Percentiles rank a stretch among this genome's conserved stretches.
These are phyloP conservation scores for Chenopodium suecicum DNA, from an alignment of 148 eudicot species.

Conservation along the genomic window DNA sequence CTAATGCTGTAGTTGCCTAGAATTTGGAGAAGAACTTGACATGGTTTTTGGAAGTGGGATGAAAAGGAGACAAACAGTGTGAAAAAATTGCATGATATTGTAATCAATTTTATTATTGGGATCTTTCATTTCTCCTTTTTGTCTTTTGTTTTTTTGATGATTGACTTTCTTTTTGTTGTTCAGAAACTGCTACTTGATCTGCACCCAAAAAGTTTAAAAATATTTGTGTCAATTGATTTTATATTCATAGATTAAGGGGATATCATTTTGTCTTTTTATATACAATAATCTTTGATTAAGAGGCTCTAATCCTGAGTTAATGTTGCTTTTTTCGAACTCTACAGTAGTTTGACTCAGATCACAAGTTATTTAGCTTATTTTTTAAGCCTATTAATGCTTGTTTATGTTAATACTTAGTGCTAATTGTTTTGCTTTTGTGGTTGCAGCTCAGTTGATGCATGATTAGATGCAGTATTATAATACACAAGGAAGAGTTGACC, in stretches of 20 bases:
- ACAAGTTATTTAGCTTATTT: background rate
- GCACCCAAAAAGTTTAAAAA: background rate
- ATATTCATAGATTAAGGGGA: background rate
- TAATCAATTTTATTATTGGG: background rate
- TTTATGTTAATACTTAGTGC: background rate
- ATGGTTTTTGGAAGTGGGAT: no score
- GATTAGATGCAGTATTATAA: background rate
- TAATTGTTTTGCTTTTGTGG: background rate
- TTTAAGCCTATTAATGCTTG: background rate
- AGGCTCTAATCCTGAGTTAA: background rate
- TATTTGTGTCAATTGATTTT: background rate
- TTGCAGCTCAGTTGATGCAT: constrained; percentile 2
- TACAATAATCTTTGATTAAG: background rate
- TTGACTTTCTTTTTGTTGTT: no score
- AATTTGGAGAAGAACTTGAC: no score
- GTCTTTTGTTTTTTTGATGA: background rate
- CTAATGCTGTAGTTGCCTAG: no score
- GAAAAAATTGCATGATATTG: background rate
- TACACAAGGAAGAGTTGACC: constrained; percentile 24
- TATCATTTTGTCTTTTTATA: background rate
- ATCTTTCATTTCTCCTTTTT: background rate
- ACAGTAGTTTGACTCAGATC: background rate
- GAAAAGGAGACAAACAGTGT: background rate
- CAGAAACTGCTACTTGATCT: background rate
- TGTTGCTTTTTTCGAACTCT: background rate